Evolutionary conservation across 2,329 filamentous ascomycete genomes (phyloP), one percentile per base, ranked within the genome.

Genomic region (Aurifilum marmelostoma): DNA sequence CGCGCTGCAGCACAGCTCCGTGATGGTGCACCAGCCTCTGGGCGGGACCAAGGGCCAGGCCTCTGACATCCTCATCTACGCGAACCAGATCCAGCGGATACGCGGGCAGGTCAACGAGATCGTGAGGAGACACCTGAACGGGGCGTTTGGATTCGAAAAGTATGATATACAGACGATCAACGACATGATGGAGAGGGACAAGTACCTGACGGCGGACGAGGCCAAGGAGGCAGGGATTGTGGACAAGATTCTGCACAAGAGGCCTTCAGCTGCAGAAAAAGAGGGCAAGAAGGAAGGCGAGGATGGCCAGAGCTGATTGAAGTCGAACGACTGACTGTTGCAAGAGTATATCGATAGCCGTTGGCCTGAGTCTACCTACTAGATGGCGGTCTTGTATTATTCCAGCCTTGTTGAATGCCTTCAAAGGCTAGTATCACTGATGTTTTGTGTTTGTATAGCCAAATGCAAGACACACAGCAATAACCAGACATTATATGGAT

Each of bases 1-100:
- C 79, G 94, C 93, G 67, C 86, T 99, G 43, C 94, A 94, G n/a
- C 94, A 99, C 79, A 93, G 91, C 74, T 92, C 92, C 66, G 92
- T 99, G 76, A 99, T 99, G 96, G 90, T 99, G 67, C 96, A 99
- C 81, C 96, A 99, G 79, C 96, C 97, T 0, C 89, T 92, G 2
- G 95, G 95, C 61, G 88, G 89, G 0, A 90, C 88, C 4, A 81
- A 84, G 69, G 88, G 88, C 0, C 89, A 88, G 73, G 88, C 88
- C 3, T 87, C 87, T 3, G 96, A 99, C 76, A 98, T 99, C 73
- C 87, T 97, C 62, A 98, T 99, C 72, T 97, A 99, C 77, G 96
- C 96, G 6, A 97, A 94, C 77, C 95, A 99, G 84, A 99, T 99
- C 68, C 85, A 98, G 77, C 86, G 94, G 69, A 91, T 97, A 67